Percentiles rank a stretch among this genome's conserved stretches.
phyloP scores from a whole-genome alignment of 208 protist genomes.

The Leptomonas pyrrhocoris region DNA sequence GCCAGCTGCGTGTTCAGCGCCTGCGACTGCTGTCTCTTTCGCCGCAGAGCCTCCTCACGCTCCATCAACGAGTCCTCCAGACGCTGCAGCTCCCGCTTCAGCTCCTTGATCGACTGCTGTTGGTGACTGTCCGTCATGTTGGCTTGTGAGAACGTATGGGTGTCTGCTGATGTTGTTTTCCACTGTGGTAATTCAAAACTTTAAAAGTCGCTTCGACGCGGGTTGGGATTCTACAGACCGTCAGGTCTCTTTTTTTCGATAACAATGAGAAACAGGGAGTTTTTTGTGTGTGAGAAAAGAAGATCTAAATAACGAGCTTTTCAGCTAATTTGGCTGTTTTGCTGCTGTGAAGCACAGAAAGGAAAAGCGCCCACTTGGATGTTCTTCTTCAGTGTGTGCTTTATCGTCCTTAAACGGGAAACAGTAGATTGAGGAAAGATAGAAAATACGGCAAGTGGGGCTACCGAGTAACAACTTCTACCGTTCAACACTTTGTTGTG shows the following conservation, averaged over 20 bases:
- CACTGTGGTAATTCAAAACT: background rate
- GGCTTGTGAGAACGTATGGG: background rate
- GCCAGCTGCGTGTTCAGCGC: slow-evolving; percentile 24
- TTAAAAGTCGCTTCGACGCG: background rate
- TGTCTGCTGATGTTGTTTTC: background rate
- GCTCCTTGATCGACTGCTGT: slow-evolving; percentile 39
- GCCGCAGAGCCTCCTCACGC: slow-evolving; percentile 22
- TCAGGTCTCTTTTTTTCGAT: background rate
- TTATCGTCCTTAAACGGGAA: too few species aligned
- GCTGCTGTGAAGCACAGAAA: too few species aligned
- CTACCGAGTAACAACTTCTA: too few species aligned
- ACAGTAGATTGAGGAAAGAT: too few species aligned
- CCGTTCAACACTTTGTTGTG: too few species aligned
- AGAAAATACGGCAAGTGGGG: too few species aligned
- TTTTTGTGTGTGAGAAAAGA: background rate
- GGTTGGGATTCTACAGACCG: background rate
- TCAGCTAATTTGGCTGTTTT: too few species aligned
- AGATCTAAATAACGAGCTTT: background rate
- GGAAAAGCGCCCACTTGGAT: too few species aligned
- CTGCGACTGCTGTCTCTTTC: slow-evolving; percentile 21
- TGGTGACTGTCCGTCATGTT: slow-evolving; percentile 21
- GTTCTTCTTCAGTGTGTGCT: too few species aligned
- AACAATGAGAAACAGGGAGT: background rate
- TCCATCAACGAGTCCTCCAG: slow-evolving; percentile 47
- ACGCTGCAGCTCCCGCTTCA: slow-evolving; percentile 46